Percentiles rank a stretch among this genome's conserved stretches.
Evolutionary conservation across 768 basidiomycete species (phyloP).

Genomic region (Lyophyllum shimeji): DNA sequence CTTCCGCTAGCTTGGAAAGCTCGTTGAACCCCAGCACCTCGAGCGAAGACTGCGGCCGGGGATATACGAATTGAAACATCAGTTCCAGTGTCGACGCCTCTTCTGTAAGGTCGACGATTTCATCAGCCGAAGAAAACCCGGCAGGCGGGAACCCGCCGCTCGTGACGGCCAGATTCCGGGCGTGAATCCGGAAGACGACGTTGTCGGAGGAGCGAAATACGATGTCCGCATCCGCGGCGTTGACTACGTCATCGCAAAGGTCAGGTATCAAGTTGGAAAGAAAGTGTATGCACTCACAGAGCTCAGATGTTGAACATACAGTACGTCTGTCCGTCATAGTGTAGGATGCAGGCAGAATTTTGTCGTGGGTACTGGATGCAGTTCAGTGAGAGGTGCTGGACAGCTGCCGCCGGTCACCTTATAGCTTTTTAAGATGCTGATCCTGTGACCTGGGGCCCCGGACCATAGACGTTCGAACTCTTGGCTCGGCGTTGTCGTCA

Average conservation of each 20-base stretch:
- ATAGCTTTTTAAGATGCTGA: not conserved
- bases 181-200: slow-evolving; percentile 15
- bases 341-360: not conserved
- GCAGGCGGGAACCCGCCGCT: slow-evolving; percentile 13
- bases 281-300: not conserved
- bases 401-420: not conserved
- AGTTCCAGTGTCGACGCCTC: slow-evolving; percentile 15
- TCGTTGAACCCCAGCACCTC: slow-evolving; percentile 7
- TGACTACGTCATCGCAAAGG: slow-evolving; percentile 3
- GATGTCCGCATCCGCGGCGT: slow-evolving; percentile 14
- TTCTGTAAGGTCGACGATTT: slow-evolving; percentile 14
- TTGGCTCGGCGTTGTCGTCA: not conserved
- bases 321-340: not conserved
- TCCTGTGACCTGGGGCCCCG: not conserved
- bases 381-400: not conserved
- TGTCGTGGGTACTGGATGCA: not conserved
- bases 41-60: slow-evolving; percentile 11
- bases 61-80: slow-evolving; percentile 20
- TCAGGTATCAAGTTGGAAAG: not conserved
- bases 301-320: not conserved
- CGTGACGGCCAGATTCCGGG: slow-evolving; percentile 14
- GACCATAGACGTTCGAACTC: not conserved
- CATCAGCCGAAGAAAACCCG: not conserved
- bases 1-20: slow-evolving; percentile 14
- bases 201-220: slow-evolving; percentile 13